A percentile compares a stretch with the other conserved stretches of the same genome.
Evolutionary conservation across 352 stramenopile genomes (phyloP).

Genomic region (Thalassiosira sp.): DNA sequence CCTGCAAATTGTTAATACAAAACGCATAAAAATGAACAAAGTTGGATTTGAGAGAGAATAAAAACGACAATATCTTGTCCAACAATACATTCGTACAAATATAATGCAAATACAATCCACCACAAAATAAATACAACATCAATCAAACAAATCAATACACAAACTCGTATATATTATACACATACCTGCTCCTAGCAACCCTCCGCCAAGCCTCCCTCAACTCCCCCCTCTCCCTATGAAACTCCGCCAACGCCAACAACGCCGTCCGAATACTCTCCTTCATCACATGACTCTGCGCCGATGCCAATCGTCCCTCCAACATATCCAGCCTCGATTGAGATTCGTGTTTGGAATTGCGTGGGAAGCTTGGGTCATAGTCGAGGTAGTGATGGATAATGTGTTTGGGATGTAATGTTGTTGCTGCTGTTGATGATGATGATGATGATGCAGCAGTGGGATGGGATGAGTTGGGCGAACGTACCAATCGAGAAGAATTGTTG

Average conservation of each 20-base stretch:
- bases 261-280: constrained; percentile 76
- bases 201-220: constrained; percentile 51
- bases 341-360: constrained; percentile 12
- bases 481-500: too few species aligned
- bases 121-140: constrained; percentile 1
- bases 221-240: constrained; percentile 43
- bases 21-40: not conserved
- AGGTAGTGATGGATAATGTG: constrained; percentile 29
- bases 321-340: constrained; percentile 39
- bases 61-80: too few species aligned
- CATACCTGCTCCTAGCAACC: constrained; percentile 48
- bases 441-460: not conserved
- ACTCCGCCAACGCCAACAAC: constrained; percentile 63
- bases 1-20: constrained; percentile 19
- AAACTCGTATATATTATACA: not conserved
- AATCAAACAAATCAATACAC: not conserved
- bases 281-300: constrained; percentile 67
- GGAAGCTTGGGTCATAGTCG: constrained; percentile 44
- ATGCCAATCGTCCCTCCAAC: constrained; percentile 60
- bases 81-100: too few species aligned
- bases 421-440: constrained; percentile 3
- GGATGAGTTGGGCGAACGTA: not conserved
- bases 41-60: too few species aligned
- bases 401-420: too few species aligned
- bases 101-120: too few species aligned